Evolutionary conservation across 768 basidiomycete species (phyloP), one percentile per base, ranked within the genome.

Genomic region (Russula virescens): DNA sequence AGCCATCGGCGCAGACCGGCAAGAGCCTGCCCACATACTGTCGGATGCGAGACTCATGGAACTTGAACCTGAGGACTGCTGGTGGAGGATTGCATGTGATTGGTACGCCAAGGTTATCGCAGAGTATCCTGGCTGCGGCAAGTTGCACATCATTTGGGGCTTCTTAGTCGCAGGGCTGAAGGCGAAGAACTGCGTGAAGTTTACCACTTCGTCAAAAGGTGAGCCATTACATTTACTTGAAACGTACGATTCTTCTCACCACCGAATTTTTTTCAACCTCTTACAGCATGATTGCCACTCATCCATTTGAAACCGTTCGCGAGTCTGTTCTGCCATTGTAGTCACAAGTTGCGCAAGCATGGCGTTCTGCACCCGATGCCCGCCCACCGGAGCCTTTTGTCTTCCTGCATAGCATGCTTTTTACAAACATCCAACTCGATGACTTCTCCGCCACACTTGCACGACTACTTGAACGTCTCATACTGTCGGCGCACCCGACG

Each of bases 191-290:
- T 94, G 19, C 79, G 89, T 11, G 88, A 87, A 0, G 81, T 97
- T 5, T 98, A 99, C 71, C 97, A 99, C 71, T 98, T 95, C 66
- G 83, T 86, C 9, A 97, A 97, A 75, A 96, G 95, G 95, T 94
- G 28, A 47, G 84, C 42, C 18, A 3, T 13, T 40, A 73, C 4
- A 21, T 67, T 58, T 46, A 0, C 10, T 52, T n/a, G n/a, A 25
- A n/a, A 13, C 8, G 42, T 16, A 35, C 23, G 23, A 47, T 13
- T n/a, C 40, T 5, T 60, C 35, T 60, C 66, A 35, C 63, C 31
- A 40, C 5, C 10, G 6, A 11, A 35, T 25, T 18, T 47, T 58
- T 47, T 59, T 26, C 5, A 4, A 3, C 18, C 14, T 70, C 38
- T 11, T 14, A 38, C 35, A 98, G 96, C 72, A 84, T 99, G 81